Evolutionary conservation across 2,329 filamentous ascomycete species (phyloP).

Genomic region (Leptodontidium sp.): DNA sequence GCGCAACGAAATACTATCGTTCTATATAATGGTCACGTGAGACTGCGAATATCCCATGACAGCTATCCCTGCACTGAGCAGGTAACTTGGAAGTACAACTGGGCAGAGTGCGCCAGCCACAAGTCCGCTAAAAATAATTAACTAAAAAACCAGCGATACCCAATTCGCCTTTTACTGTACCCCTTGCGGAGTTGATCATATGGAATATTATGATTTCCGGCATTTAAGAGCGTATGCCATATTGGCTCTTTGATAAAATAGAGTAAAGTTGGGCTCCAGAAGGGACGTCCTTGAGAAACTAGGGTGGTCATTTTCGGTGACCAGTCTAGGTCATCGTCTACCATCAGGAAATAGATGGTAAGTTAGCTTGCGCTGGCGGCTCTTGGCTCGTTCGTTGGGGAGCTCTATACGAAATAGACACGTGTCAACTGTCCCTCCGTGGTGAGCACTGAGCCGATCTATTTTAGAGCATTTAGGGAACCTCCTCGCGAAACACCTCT

Average conservation of each 20-base stretch:
- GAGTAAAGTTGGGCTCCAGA: background rate
- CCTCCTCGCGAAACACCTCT: conserved; percentile 9
- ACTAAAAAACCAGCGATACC: too few relatives aligned
- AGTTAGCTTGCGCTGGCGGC: background rate
- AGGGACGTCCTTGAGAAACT: conserved; percentile 6
- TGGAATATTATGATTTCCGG: background rate
- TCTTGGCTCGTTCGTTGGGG: background rate
- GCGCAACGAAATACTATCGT: too few relatives aligned
- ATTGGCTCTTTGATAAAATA: background rate
- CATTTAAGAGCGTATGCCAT: background rate
- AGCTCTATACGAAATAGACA: background rate
- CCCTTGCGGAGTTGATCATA: background rate
- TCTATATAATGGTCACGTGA: too few relatives aligned
- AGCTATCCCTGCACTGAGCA: too few relatives aligned
- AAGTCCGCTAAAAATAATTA: too few relatives aligned
- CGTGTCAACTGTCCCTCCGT: background rate
- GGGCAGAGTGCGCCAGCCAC: too few relatives aligned
- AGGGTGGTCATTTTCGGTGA: conserved; percentile 1
- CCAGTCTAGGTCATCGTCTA: background rate
- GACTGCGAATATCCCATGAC: too few relatives aligned
- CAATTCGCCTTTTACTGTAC: too few relatives aligned
- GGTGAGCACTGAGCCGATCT: background rate
- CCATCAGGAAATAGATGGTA: conserved; percentile 7
- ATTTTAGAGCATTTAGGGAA: background rate
- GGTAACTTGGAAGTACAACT: too few relatives aligned